Evolutionary conservation across 306 rosid genomes (phyloP), one percentile per base, ranked within the genome.

Genomic region (Prosopis cineraria): DNA sequence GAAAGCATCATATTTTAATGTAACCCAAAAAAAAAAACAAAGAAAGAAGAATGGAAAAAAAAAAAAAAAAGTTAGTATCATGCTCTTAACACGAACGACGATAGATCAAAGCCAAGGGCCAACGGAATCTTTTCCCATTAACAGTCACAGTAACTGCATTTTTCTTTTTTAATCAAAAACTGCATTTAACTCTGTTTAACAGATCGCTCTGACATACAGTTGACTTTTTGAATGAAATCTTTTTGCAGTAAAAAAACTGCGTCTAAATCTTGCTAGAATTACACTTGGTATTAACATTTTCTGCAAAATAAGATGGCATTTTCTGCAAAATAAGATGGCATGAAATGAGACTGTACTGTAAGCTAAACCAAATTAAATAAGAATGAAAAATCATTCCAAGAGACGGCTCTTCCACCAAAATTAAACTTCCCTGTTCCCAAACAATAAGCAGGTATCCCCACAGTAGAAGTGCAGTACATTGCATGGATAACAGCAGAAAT

Each of bases 211-310:
- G n/a, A n/a, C n/a, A n/a, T n/a, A n/a, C n/a, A n/a, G n/a, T n/a
- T n/a, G n/a, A n/a, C n/a, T n/a, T n/a, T n/a, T n/a, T n/a, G n/a
- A n/a, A n/a, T n/a, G n/a, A n/a, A n/a, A n/a, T n/a, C n/a, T n/a
- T n/a, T n/a, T n/a, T n/a, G n/a, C n/a, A n/a, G n/a, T n/a, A n/a
- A n/a, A n/a, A n/a, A n/a, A n/a, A n/a, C n/a, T n/a, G n/a, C n/a
- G n/a, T n/a, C n/a, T n/a, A n/a, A n/a, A n/a, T n/a, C n/a, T 68
- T 20, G n/a, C 72, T 33, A n/a, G 22, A 58, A 39, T 52, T 20
- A 52, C 43, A 70, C 41, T 74, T 50, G 34, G 76, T 52, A 63
- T 40, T 59, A 58, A 70, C 66, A 75, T 39, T 50, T 44, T 22
- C 66, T 43, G 27, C 47, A 45, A 25, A 75, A 71, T 31, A 45